Base-by-base conservation (phyloP, 1,284 basidiomycete species). In the Sporisorium iseilematis-ciliati region DNA sequence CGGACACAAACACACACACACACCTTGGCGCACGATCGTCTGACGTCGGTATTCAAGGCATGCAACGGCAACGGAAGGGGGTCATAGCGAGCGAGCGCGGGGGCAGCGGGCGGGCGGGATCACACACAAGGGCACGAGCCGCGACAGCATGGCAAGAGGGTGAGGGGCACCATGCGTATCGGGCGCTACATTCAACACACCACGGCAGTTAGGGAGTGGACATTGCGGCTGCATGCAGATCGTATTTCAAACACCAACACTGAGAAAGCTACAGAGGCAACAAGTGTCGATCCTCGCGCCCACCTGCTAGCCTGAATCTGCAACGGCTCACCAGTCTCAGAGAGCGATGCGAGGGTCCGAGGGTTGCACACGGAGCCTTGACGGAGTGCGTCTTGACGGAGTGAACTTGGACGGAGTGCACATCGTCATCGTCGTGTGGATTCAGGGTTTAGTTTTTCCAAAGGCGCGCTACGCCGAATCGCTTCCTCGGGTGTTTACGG, bases 401-500 rank as follows among this genome's bases (percentile, higher is more conserved):
- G 29, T 29, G 29, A 4, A 29, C n/a, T n/a, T n/a, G n/a, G 8
- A 29, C 29, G 29, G 29, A 29, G 29, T 29, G 29, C 29, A 29
- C n/a, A 35, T 35, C 40, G 45, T 48, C 49, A 29, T 53, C 21
- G 21, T 48, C 31, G 61, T 33, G 33, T 57, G 55, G 55, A 35
- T 26, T 20, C 45, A 65, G 56, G 57, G 57, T 57, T 58, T 65
- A 21, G 35, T 18, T 45, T n/a, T 53, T 57, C 43, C 18, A 52
- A 42, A 49, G 23, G 42, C 41, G 56, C 64, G 57, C 65, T 58
- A 57, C 64, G 49, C 54, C 49, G 33, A 43, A 21, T 29, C 46
- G 31, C 14, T 12, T n/a, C 26, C 35, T 70, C 62, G 68, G 68
- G 54, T 50, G 40, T 49, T 70, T 70, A 54, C 68, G 68, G 68